A percentile compares a stretch with the other conserved stretches of the same genome.
Evolutionary conservation across 768 basidiomycete genomes (phyloP).

Genomic region (Imleria badia): DNA sequence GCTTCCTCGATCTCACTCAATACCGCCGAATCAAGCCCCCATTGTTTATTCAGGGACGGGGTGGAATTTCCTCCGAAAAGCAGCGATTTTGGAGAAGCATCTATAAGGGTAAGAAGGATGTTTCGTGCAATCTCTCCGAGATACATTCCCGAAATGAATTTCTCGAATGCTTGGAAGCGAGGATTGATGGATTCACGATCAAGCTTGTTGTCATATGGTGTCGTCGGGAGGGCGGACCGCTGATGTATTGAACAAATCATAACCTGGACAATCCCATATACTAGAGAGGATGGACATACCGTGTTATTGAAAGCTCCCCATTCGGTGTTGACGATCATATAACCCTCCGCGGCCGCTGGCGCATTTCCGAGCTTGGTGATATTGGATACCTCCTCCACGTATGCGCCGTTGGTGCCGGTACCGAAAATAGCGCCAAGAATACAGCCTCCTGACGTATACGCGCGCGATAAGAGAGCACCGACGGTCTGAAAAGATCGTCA

Average conservation of each 20-base stretch:
- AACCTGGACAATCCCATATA: neutral
- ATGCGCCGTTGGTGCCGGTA: constrained; percentile 98
- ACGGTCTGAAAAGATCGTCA: constrained; percentile 64
- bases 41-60: constrained; percentile 75
- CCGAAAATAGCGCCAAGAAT: constrained; percentile 92
- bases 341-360: constrained; percentile 54
- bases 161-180: constrained; percentile 90
- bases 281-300: constrained; percentile 43
- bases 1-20: constrained; percentile 81
- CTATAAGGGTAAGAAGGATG: constrained; percentile 78
- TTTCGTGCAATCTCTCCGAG: constrained; percentile 92
- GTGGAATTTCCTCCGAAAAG: constrained; percentile 84
- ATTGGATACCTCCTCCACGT: constrained; percentile 84
- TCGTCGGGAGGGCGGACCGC: constrained; percentile 82
- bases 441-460: constrained; percentile 92
- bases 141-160: constrained; percentile 99
- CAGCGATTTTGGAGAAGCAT: constrained; percentile 65
- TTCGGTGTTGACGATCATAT: constrained; percentile 96
- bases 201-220: constrained; percentile 87
- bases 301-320: constrained; percentile 98
- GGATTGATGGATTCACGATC: constrained; percentile 97
- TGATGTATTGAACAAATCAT: constrained; percentile 30
- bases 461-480: constrained; percentile 88
- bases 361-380: constrained; percentile 79
- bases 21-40: constrained; percentile 93